Evolutionary conservation across 2,329 filamentous ascomycete species (phyloP).

Genomic region (Penicillium sp.): DNA sequence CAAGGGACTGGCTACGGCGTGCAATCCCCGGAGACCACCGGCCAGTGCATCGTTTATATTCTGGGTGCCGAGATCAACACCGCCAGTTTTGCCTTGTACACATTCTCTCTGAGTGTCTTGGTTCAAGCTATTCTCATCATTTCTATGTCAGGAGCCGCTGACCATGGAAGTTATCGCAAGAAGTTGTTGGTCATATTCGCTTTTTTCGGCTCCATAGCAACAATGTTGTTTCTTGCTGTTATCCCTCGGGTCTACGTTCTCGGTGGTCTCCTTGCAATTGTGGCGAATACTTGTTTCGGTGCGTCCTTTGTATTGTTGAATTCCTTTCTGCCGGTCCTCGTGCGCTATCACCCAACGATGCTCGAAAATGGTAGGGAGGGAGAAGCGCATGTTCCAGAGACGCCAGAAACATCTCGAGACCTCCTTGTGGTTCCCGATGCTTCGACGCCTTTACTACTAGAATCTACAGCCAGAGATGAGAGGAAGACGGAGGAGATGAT

Average conservation of each 20-base stretch:
- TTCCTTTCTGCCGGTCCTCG: constrained; percentile 88
- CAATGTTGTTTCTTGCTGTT: constrained; percentile 86
- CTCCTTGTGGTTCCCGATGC: constrained; percentile 13
- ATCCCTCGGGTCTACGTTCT: constrained; percentile 76
- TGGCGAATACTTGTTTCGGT: constrained; percentile 92
- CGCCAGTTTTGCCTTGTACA: constrained; percentile 97
- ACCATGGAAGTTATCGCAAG: constrained; percentile 92
- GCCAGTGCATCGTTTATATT: constrained; percentile 81
- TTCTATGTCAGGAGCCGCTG: constrained; percentile 93
- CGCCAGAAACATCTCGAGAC: not conserved
- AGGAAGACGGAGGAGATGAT: constrained; percentile 7
- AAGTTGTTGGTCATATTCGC: constrained; percentile 84
- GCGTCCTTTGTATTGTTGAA: constrained; percentile 95
- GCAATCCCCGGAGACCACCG: constrained; percentile 40
- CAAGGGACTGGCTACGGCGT: constrained; percentile 22
- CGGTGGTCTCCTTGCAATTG: constrained; percentile 80
- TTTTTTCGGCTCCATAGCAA: constrained; percentile 76
- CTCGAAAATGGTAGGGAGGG: constrained; percentile 30
- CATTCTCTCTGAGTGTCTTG: constrained; percentile 89
- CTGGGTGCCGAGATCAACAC: constrained; percentile 89
- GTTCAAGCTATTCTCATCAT: constrained; percentile 90
- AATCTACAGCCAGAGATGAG: constrained; percentile 14
- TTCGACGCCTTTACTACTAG: constrained; percentile 34
- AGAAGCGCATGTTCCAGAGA: not conserved
- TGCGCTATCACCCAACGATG: constrained; percentile 75